These are phyloP conservation scores for Hyphochytrium catenoides DNA, from an alignment of 352 stramenopile genomes.

Conservation along the genomic window DNA sequence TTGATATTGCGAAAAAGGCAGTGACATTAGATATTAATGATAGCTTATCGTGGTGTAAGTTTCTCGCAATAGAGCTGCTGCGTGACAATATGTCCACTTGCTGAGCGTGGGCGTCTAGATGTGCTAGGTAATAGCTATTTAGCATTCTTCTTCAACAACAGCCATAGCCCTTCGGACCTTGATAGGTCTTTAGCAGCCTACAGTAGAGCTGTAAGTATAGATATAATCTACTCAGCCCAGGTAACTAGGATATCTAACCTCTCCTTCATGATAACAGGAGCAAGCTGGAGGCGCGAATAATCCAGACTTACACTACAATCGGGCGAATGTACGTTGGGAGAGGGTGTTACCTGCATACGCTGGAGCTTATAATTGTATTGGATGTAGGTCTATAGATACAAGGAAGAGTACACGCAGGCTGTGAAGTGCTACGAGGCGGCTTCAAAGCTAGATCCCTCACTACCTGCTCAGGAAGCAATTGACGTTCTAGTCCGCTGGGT, in stretches of 20 bases:
- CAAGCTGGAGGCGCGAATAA: conserved; percentile 1
- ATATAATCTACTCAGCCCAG: background rate
- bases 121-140: conserved; percentile 6
- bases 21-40: conserved; percentile 5
- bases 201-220: background rate
- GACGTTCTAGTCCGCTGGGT: conserved; percentile 3
- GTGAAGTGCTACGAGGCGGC: conserved; percentile 4
- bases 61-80: background rate
- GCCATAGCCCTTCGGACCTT: conserved; percentile 5
- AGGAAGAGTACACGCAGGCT: conserved; percentile 6
- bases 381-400: conserved; percentile 5
- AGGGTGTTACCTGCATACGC: background rate
- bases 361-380: background rate
- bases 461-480: conserved; percentile 3
- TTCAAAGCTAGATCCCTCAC: conserved; percentile 5
- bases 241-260: background rate
- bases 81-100: background rate
- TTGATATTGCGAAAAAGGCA: conserved; percentile 2
- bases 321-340: conserved; percentile 1
- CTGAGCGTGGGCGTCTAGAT: conserved; percentile 1
- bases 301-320: conserved; percentile 7
- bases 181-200: conserved; percentile 6
- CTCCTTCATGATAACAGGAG: too few relatives aligned
- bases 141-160: conserved; percentile 3
- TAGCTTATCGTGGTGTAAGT: conserved; percentile 7